phyloP scores from a whole-genome alignment of 768 basidiomycete species.

The Tricholoma furcatifolium region DNA sequence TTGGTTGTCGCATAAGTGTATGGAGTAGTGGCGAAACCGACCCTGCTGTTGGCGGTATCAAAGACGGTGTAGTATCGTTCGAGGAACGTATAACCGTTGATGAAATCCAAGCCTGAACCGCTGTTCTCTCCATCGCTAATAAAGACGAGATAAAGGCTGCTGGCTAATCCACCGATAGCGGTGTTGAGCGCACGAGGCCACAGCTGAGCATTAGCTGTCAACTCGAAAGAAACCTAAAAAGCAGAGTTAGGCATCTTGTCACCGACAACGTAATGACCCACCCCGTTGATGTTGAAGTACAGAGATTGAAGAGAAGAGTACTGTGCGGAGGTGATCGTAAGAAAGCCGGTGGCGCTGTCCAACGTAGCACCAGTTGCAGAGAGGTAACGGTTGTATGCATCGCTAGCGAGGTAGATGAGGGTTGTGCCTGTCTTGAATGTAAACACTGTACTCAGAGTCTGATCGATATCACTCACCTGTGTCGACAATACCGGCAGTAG shows the following conservation, averaged over 20 bases:
- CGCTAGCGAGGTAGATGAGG: slow-evolving; percentile 44
- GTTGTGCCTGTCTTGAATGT: slow-evolving; percentile 38
- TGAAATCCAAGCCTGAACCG: slow-evolving; percentile 52
- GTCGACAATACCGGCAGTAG: too few species aligned
- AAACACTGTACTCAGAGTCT: not conserved
- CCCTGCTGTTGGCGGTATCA: slow-evolving; percentile 47
- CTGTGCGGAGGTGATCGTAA: slow-evolving; percentile 48
- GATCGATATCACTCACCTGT: too few species aligned
- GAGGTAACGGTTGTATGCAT: slow-evolving; percentile 42
- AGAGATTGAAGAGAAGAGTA: slow-evolving; percentile 51
- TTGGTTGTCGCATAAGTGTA: slow-evolving; percentile 47
- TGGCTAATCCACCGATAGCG: slow-evolving; percentile 28
- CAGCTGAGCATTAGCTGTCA: slow-evolving; percentile 39
- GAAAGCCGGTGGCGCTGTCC: slow-evolving; percentile 43
- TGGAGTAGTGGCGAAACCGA: slow-evolving; percentile 55
- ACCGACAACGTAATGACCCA: slow-evolving; percentile 23
- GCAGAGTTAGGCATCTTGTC: not conserved
- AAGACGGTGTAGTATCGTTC: too few species aligned
- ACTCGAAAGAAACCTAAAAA: slow-evolving; percentile 32
- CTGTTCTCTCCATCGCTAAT: slow-evolving; percentile 34
- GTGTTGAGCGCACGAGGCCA: slow-evolving; percentile 36
- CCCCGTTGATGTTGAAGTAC: slow-evolving; percentile 52
- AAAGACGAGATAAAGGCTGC: slow-evolving; percentile 33
- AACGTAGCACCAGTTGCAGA: slow-evolving; percentile 41
- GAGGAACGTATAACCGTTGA: too few species aligned